Evolutionary conservation across 805 yeast genomes (phyloP).

Genomic region (Huiozyma naganishii): DNA sequence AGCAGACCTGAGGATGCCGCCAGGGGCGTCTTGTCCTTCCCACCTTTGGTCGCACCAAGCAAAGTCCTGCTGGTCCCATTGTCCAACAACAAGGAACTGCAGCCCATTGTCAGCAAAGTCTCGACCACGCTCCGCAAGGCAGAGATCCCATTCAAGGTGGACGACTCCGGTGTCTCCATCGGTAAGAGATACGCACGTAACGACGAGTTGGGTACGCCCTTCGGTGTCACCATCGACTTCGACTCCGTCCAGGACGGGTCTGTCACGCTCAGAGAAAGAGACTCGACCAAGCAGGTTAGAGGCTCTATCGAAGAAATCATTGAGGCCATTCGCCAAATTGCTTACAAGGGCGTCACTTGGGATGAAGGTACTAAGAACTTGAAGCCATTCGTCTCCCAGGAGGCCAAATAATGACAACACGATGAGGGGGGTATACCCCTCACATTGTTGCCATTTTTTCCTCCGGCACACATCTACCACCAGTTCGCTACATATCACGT

Average conservation of each 20-base stretch:
- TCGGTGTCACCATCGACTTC: slow-evolving; percentile 94
- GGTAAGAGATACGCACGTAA: slow-evolving; percentile 98
- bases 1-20: slow-evolving; percentile 80
- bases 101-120: slow-evolving; percentile 62
- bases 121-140: slow-evolving; percentile 61
- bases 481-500: neutral
- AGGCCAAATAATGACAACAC: slow-evolving; percentile 1
- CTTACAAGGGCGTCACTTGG: slow-evolving; percentile 73
- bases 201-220: slow-evolving; percentile 97
- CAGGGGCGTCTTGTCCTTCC: slow-evolving; percentile 85
- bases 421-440: too few species aligned
- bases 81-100: slow-evolving; percentile 70
- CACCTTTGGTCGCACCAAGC: slow-evolving; percentile 95
- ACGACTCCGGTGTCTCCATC: slow-evolving; percentile 93
- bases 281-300: slow-evolving; percentile 91
- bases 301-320: slow-evolving; percentile 69
- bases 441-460: too few species aligned
- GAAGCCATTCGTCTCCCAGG: slow-evolving; percentile 61
- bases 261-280: slow-evolving; percentile 94
- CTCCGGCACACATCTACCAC: neutral
- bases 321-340: slow-evolving; percentile 63
- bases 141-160: slow-evolving; percentile 90
- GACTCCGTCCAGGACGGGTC: slow-evolving; percentile 82
- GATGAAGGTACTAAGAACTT: slow-evolving; percentile 69
- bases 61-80: slow-evolving; percentile 93